These are phyloP conservation scores for Neocatenulostroma microsporum DNA, from an alignment of 2,329 filamentous ascomycete genomes.

Conservation along the genomic window DNA sequence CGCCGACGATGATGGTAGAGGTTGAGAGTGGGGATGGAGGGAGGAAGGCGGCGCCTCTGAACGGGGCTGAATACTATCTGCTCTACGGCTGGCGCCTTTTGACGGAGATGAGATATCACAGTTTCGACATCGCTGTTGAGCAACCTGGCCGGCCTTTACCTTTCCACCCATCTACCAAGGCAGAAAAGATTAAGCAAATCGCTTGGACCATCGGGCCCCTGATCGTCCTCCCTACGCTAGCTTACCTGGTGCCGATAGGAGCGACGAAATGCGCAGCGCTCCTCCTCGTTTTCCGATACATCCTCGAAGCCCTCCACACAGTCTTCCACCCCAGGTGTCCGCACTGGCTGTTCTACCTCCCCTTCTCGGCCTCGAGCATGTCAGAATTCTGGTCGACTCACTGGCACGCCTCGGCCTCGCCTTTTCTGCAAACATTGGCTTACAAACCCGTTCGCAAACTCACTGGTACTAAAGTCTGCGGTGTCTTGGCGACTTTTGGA, in stretches of 20 bases:
- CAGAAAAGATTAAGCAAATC: neutral
- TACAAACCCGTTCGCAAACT: constrained; percentile 10
- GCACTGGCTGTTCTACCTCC: constrained; percentile 14
- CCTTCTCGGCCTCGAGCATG: constrained; percentile 14
- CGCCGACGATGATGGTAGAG: constrained; percentile 8
- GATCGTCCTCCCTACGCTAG: constrained; percentile 5
- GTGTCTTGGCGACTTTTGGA: constrained; percentile 14
- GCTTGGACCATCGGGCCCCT: constrained; percentile 7
- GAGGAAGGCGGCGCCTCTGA: neutral
- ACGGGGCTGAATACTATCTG: neutral
- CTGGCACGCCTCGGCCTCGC: constrained; percentile 15
- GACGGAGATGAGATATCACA: constrained; percentile 16
- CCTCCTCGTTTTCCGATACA: constrained; percentile 12
- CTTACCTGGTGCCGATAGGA: constrained; percentile 7
- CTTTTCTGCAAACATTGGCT: constrained; percentile 12
- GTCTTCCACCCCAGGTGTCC: constrained; percentile 10
- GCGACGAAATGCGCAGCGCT: constrained; percentile 7
- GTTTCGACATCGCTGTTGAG: constrained; percentile 14
- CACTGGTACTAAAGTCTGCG: constrained; percentile 7
- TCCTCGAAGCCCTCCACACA: constrained; percentile 12
- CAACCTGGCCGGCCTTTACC: constrained; percentile 9
- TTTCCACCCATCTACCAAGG: neutral
- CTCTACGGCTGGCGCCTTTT: constrained; percentile 13
- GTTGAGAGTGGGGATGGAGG: neutral
- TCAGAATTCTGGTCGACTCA: constrained; percentile 15